Evolutionary conservation across 2,329 filamentous ascomycete genomes (phyloP).

Genomic region (Lachnellula subtilissima): DNA sequence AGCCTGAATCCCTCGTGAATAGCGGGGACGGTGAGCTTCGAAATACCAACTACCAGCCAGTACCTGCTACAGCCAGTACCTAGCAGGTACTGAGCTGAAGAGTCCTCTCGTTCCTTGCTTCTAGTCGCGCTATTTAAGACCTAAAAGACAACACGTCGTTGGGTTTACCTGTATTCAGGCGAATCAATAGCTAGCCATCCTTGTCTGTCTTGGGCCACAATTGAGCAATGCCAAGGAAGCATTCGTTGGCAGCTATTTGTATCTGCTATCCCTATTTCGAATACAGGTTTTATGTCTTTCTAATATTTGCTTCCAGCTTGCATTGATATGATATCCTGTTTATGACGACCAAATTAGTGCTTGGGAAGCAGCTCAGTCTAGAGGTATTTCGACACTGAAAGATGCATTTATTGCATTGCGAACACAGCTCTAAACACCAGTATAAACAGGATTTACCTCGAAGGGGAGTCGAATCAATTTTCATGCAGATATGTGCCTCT

Average conservation of each 20-base stretch:
- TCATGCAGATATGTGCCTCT: too few species aligned
- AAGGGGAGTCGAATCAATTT: too few species aligned
- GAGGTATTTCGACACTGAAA: too few species aligned
- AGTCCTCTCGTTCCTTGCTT: neutral
- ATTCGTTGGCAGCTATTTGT: neutral
- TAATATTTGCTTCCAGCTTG: neutral
- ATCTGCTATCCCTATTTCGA: too few species aligned
- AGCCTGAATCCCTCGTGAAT: conserved; percentile 13
- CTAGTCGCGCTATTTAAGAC: neutral
- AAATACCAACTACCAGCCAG: too few species aligned
- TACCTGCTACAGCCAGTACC: too few species aligned
- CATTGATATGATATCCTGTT: too few species aligned
- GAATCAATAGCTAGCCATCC: neutral
- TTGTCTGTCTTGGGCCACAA: neutral
- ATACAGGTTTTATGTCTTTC: neutral
- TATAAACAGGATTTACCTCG: too few species aligned
- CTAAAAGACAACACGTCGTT: neutral
- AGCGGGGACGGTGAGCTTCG: neutral
- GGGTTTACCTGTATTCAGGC: neutral
- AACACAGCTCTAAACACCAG: too few species aligned
- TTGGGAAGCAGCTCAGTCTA: too few species aligned
- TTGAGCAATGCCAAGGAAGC: neutral
- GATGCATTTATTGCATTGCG: too few species aligned
- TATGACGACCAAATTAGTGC: too few species aligned
- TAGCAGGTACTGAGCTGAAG: neutral